Base-by-base conservation (phyloP, 345 rosid genomes). In the Leavenworthia alabamica region DNA sequence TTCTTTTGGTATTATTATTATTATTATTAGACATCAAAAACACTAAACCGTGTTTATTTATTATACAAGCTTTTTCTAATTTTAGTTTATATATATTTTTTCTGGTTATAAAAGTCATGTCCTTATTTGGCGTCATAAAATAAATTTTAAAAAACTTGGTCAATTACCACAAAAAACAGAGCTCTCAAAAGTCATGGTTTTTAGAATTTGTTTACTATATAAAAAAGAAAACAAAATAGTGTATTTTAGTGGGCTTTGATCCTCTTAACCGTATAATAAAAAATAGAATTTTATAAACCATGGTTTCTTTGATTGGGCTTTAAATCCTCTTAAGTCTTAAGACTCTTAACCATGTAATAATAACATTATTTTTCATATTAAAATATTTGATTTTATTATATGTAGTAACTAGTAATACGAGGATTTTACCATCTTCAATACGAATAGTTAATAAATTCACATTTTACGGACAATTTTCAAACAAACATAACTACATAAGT, bases 11-110 rank as follows among this genome's bases (percentile, higher is more conserved):
- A 27, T 39, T 15, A 39, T 62, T 19, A 11, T 22, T 13, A 64
- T 39, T n/a, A n/a, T n/a, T n/a, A n/a, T 24, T 39, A 45, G 44
- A 68, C 66, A 41, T 59, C 72, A 23, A 23, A 48, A 28, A 8
- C n/a, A 7, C 49, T 26, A 6, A 24, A 8, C 48, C 29, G 28
- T 50, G 55, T n/a, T n/a, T n/a, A n/a, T 52, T 9, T 23, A 46
- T 19, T 19, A 43, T 19, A 20, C 48, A 8, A 4, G 2, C 3
- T 14, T 14, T 9, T 43, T 13, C 11, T 4, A 10, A 9, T 9
- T 20, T 20, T 20, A 20, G 22, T 20, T 20, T 20, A 20, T 20
- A 20, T 20, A 2, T 20, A n/a, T 20, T 20, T 20, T 20, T 20
- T 20, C 22, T 20, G 22, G 22, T 20, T 20, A 20, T 2, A 20